Conservation (phyloP, 2,329 filamentous ascomycete genomes). For the Rosellinia necatrix region DNA sequence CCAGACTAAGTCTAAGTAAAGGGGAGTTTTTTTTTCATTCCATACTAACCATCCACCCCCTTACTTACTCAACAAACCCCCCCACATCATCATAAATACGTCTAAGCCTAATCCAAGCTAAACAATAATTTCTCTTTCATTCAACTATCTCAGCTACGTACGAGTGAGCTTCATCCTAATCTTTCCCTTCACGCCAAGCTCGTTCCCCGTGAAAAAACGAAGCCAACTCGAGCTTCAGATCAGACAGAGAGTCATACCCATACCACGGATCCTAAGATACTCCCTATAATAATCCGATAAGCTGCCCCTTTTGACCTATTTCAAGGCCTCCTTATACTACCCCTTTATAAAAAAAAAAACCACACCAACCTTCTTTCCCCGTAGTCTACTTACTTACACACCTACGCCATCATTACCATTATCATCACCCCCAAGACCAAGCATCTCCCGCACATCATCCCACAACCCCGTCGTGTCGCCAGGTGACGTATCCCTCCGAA, state of each 20-base stretch:
- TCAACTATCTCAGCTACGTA: too few species aligned
- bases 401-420: not conserved
- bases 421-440: not conserved
- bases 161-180: not conserved
- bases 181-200: not conserved
- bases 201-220: not conserved
- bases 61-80: too few species aligned
- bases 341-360: too few species aligned
- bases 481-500: not conserved
- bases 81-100: not conserved
- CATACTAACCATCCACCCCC: too few species aligned
- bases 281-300: not conserved
- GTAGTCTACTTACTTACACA: too few species aligned
- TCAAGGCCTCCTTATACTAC: too few species aligned
- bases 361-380: too few species aligned
- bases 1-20: too few species aligned
- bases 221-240: not conserved
- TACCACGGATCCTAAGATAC: slow-evolving; percentile 5
- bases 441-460: not conserved
- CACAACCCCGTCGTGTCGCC: slow-evolving; percentile 1
- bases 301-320: too few species aligned
- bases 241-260: not conserved
- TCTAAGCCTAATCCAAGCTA: too few species aligned
- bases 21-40: too few species aligned
- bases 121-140: not conserved